Evolutionary conservation across 768 basidiomycete genomes (phyloP).

Genomic region (Obba rivulosa): DNA sequence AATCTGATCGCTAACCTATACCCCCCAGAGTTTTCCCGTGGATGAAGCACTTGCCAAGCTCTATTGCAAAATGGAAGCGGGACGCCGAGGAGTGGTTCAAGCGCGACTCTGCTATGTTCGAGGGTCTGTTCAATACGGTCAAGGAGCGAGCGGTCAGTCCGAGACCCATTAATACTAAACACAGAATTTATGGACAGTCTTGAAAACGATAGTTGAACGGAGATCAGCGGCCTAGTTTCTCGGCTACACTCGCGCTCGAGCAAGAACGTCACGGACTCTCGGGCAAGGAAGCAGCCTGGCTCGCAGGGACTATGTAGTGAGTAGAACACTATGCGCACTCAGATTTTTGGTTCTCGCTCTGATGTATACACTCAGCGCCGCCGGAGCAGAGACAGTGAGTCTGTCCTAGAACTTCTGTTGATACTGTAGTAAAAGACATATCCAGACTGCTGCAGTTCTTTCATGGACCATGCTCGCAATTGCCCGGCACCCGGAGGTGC

Average conservation of each 20-base stretch:
- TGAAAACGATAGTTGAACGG: too few relatives aligned
- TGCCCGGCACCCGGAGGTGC: background rate
- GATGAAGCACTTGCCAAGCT: slow-evolving; percentile 26
- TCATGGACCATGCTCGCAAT: background rate
- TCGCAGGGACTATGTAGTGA: background rate
- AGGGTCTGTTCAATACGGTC: slow-evolving; percentile 11
- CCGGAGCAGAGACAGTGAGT: background rate
- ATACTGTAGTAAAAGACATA: background rate
- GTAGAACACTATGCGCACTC: slow-evolving; percentile 1
- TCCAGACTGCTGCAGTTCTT: background rate
- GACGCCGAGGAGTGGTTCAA: slow-evolving; percentile 19
- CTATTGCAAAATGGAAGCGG: slow-evolving; percentile 27
- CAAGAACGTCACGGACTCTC: background rate
- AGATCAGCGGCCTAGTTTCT: background rate
- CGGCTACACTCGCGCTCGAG: background rate
- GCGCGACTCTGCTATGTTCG: slow-evolving; percentile 22
- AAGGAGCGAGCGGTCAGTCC: slow-evolving; percentile 9
- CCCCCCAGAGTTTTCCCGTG: slow-evolving; percentile 21
- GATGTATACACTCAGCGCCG: background rate
- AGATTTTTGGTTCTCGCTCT: background rate
- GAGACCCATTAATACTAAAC: too few relatives aligned
- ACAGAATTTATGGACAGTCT: too few relatives aligned
- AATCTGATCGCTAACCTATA: too few relatives aligned
- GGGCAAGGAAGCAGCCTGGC: background rate
- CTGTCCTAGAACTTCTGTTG: background rate